Evolutionary conservation across 2,329 filamentous ascomycete species (phyloP).

Genomic region (Diaporthe sp.): DNA sequence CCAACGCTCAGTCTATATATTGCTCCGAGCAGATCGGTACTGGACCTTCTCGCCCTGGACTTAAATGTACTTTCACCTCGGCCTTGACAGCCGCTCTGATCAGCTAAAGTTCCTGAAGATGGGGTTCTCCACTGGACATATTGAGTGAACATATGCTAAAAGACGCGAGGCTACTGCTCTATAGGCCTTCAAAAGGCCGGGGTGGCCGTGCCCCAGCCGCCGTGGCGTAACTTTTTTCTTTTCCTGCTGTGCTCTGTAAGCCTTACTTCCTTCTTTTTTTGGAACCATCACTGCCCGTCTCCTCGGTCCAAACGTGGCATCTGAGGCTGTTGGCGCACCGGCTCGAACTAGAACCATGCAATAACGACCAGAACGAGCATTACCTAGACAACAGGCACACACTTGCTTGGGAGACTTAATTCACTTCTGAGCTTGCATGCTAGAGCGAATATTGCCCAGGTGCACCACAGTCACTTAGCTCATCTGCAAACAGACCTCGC

Average conservation of each 20-base stretch:
- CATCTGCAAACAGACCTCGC: background rate
- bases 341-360: background rate
- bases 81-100: background rate
- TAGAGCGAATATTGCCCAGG: background rate
- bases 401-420: background rate
- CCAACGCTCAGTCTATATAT: background rate
- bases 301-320: background rate
- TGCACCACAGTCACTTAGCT: background rate
- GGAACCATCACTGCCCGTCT: background rate
- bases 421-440: background rate
- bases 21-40: background rate
- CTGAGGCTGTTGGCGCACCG: background rate
- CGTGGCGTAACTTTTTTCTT: background rate
- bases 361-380: slow-evolving; percentile 5
- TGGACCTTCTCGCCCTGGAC: background rate
- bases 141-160: background rate
- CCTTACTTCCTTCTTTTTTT: slow-evolving; percentile 4
- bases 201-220: background rate
- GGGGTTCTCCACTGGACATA: background rate
- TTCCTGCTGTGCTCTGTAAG: slow-evolving; percentile 23
- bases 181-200: background rate
- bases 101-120: background rate
- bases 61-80: background rate
- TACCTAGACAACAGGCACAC: slow-evolving; percentile 3
- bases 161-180: background rate